Base-by-base conservation (phyloP, 1,139 yeast species). In the Candida glucosophila region DNA sequence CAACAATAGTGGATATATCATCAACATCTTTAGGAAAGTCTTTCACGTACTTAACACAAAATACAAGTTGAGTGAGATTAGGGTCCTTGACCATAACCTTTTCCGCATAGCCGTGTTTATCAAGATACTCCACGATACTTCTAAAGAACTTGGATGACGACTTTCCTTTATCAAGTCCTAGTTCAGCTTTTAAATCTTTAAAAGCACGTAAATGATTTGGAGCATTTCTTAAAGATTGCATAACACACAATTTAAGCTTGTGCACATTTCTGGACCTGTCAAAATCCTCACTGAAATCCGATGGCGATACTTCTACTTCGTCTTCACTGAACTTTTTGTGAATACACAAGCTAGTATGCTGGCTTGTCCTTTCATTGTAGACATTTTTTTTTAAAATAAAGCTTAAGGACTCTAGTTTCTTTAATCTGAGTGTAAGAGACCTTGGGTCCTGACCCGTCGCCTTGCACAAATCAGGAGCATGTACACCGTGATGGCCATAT, bases 381-480 rank as follows among this genome's bases (percentile, higher is more conserved):
- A 49, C 52, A 25, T 43, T 51, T 15, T 44, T 52, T 35, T 65
- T 71, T 14, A 52, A 51, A 4, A 77, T 67, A 14, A 74, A 49
- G 12, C 70, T 63, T 30, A 55, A 45, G 10, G 61, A 69, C 31
- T 64, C 72, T 16, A 79, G 48, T 26, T 65, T 62, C 37, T 69
- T 72, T 28, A 77, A 55, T 37, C 90, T 58, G 2, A 73, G 60
- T 0, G 86, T 75, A 21, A 77, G 55, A 29, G 86, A 77, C 33
- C 88, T 59, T n/a, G 77, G 71, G 41, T 79, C 90, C 47, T 79
- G 90, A 5, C 68, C 69, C 0, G 85, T 71, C 10, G 54, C 58
- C 22, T 58, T 56, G 5, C 74, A 67, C 32, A 79, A 52, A 15
- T 71, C 73, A 17, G 73, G 57, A 0, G 86, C 68, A 30, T 68